Base-by-base conservation (phyloP, 2,329 filamentous ascomycete species). In the Dothiorella sarmentorum region DNA sequence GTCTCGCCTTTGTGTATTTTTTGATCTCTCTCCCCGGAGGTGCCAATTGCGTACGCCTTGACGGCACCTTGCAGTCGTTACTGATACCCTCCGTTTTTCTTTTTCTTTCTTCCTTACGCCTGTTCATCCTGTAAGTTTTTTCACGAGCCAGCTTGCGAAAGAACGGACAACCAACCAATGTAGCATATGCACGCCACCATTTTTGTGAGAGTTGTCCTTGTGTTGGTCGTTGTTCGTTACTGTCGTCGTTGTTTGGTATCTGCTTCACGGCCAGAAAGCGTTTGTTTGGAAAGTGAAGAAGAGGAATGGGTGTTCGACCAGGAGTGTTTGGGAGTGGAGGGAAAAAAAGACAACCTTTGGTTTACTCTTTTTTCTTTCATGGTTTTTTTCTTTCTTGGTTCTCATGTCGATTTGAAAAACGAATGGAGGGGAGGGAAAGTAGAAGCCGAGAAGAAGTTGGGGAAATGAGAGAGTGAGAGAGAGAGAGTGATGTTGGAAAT, bases 11-110 rank as follows among this genome's bases (percentile, higher is more conserved):
- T 38, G n/a, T 18, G 31, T 35, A 44, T 18, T 40, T n/a, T 57
- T 44, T 27, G 22, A 58, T 51, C 20, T 33, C 47, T 53, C 47
- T 40, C 37, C 29, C n/a, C 57, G 42, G 27, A 59, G 37, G 49
- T 53, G 49, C 49, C 49, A 53, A n/a, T n/a, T 29, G 24, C n/a
- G 22, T 24, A 29, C 24, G 33, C 35, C 49, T 53, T 53, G 49
- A 53, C 11, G 35, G 49, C 35, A 38, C 57, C 57, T 33, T 42
- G 57, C 57, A 44, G 47, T 59, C 57, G 57, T 59, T 59, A 59
- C 57, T 31, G 57, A 59, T 59, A 59, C 57, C 57, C 57, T 53
- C 18, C 45, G 37, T 18, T 59, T 38, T 38, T 49, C 24, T 49
- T 49, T 27, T 22, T 26, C 29, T 33, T 15, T 45, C 43, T 15